These are phyloP conservation scores for Umbelopsis ramanniana DNA, from an alignment of 192 early-diverging fungal species.

Conservation along the genomic window DNA sequence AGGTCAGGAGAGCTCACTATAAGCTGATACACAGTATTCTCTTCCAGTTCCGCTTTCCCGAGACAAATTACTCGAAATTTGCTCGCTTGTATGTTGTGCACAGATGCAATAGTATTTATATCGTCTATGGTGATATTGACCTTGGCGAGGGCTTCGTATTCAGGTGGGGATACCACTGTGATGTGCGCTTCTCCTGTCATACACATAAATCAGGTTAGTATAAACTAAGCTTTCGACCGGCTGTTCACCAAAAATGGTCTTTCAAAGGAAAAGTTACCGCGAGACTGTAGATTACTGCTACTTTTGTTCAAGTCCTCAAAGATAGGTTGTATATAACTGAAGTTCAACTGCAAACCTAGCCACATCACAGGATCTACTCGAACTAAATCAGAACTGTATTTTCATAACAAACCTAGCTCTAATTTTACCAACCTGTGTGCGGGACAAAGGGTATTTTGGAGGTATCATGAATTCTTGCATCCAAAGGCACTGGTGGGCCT, in stretches of 20 bases:
- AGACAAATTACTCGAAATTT: constrained; percentile 62
- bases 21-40: constrained; percentile 41
- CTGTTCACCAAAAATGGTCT: no score
- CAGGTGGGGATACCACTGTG: constrained; percentile 72
- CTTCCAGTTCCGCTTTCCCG: constrained; percentile 49
- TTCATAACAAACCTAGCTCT: not conserved
- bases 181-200: constrained; percentile 67
- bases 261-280: constrained; percentile 17
- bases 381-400: not conserved
- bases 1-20: constrained; percentile 53
- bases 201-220: not conserved
- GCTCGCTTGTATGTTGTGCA: constrained; percentile 57
- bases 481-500: constrained; percentile 26
- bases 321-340: constrained; percentile 52
- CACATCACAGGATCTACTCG: constrained; percentile 34
- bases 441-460: constrained; percentile 26
- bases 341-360: constrained; percentile 66
- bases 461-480: constrained; percentile 21
- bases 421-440: not conserved
- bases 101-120: constrained; percentile 59
- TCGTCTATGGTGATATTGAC: constrained; percentile 68
- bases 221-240: not conserved
- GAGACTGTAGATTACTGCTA: constrained; percentile 35
- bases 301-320: constrained; percentile 56
- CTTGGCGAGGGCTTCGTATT: constrained; percentile 60